A percentile compares a stretch with the other conserved stretches of the same genome.
Conservation (phyloP, 1,139 yeast species). For the Wickerhamomyces sp. region DNA sequence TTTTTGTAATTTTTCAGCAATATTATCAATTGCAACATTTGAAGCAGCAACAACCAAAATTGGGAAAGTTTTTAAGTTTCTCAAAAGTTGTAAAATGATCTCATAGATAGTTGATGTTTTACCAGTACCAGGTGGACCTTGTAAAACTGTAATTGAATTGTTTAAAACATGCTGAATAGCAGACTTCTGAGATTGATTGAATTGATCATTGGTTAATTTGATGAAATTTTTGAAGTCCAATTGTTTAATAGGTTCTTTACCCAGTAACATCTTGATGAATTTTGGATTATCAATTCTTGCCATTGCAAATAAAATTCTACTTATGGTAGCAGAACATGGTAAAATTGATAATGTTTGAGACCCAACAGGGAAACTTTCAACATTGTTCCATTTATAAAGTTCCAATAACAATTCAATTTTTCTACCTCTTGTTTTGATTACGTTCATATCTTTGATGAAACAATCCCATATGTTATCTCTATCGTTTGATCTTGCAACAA, state of each 20-base stretch:
- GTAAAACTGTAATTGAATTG: constrained; percentile 59
- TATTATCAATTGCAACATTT: constrained; percentile 70
- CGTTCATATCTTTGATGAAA: constrained; percentile 34
- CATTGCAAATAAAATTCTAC: constrained; percentile 63
- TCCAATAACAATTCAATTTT: constrained; percentile 43
- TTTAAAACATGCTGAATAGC: constrained; percentile 67
- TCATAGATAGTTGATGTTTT: constrained; percentile 64
- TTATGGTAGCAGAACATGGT: constrained; percentile 61
- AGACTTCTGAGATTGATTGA: constrained; percentile 61
- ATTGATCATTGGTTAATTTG: constrained; percentile 40
- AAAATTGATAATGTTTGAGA: constrained; percentile 39
- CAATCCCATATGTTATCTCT: constrained; percentile 40
- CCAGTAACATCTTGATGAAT: constrained; percentile 54
- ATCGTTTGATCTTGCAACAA: constrained; percentile 33
- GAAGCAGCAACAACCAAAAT: constrained; percentile 73
- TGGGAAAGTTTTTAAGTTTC: constrained; percentile 53
- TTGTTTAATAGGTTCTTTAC: constrained; percentile 56
- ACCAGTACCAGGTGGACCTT: constrained; percentile 72
- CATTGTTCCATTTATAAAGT: constrained; percentile 52
- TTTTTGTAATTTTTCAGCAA: constrained; percentile 62
- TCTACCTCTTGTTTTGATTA: constrained; percentile 26
- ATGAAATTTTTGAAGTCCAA: constrained; percentile 51
- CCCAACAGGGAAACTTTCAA: constrained; percentile 39
- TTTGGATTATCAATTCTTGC: constrained; percentile 50
- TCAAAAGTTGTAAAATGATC: constrained; percentile 56